Base-by-base conservation (phyloP, 2,329 filamentous ascomycete genomes). In the Colletotrichum abscissum region DNA sequence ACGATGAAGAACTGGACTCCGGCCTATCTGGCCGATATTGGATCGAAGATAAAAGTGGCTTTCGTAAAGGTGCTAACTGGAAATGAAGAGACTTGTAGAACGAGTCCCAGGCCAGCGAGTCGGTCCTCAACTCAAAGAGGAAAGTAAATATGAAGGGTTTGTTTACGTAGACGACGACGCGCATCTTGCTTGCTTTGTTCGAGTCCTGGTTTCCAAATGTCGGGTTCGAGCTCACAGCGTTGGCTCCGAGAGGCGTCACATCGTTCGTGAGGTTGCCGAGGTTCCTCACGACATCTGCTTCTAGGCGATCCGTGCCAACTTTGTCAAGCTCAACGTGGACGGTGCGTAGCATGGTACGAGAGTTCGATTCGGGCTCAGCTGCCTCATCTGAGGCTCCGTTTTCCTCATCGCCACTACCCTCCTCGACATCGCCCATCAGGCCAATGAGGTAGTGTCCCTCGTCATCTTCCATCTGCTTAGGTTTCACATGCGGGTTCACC, bases 71-170 rank as follows among this genome's bases (percentile, higher is more conserved):
- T 1, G 85, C 83, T 14, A 93, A 86, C 77, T 93, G 91, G 74
- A 88, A 82, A 76, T 92, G 90, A 26, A 93, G 82, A 1, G 88
- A 89, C 58, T 86, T 86, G 78, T 92, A 92, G 8, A 92, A 81
- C 0, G 83, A 77, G n/a, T 88, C 84, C 80, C 85, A 88, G 4
- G 87, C 87, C 2, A 92, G 81, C 1, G 90, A 89, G 67, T 89
- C 86, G 7, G 92, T 92, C 59, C 86, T 86, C 55, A 88, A 84
- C 60, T 88, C 83, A 80, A 96, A 96, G 4, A 97, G 84, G 74
- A 97, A 92, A 1, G 92, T 89, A 80, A 94, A 95, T 60, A 96
- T 89, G 81, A 96, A 96, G 0, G 94, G 94, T 28, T 88, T 89
- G 80, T 92, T 91, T 58, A 92, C 89, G 78, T 95, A 95, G 63